Evolutionary conservation across 768 basidiomycete species (phyloP).

Genomic region (Tulasnella sp.): DNA sequence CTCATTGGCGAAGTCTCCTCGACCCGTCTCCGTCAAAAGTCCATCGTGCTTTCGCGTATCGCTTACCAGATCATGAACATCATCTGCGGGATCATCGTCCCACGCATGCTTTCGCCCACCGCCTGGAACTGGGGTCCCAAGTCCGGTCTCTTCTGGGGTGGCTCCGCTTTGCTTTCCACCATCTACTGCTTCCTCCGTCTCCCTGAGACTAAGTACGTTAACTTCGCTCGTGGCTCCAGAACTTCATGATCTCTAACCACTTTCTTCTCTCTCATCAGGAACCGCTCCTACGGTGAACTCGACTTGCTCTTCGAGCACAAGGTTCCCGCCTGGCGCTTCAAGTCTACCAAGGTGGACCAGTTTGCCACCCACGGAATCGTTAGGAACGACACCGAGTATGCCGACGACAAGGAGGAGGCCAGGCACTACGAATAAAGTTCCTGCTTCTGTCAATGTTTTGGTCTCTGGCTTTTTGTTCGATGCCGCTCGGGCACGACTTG

Average conservation of each 20-base stretch:
- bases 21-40: conserved; percentile 26
- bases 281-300: conserved; percentile 24
- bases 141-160: conserved; percentile 23
- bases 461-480: background rate
- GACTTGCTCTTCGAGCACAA: conserved; percentile 29
- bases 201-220: conserved; percentile 17
- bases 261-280: background rate
- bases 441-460: background rate
- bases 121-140: conserved; percentile 22
- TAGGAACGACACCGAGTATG: background rate
- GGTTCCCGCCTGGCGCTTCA: conserved; percentile 26
- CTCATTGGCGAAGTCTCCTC: conserved; percentile 25
- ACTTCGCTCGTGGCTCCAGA: background rate
- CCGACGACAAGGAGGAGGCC: conserved; percentile 2
- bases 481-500: background rate
- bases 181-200: conserved; percentile 18
- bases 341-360: conserved; percentile 21
- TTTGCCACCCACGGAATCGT: background rate
- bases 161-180: conserved; percentile 14
- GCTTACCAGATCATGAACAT: conserved; percentile 19
- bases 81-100: conserved; percentile 18
- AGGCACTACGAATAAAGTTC: background rate
- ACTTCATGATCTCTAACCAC: conserved; percentile 4
- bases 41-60: conserved; percentile 22
- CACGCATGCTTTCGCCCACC: conserved; percentile 15